Base-by-base conservation (phyloP, 805 yeast species). In the Candida multigemmis region DNA sequence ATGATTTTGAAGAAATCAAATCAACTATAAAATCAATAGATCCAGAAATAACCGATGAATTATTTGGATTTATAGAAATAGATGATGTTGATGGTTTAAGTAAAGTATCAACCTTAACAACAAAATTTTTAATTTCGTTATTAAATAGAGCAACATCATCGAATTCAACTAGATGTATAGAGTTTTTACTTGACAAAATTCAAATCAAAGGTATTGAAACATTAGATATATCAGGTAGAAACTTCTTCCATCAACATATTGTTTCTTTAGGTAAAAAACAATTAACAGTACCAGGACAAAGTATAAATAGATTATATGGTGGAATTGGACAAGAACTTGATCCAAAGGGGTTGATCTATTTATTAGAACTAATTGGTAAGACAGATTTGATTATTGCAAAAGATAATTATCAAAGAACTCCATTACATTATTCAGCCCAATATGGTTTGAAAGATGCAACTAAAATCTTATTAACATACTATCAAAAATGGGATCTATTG, bases 401-500 rank as follows among this genome's bases (percentile, higher is more conserved):
- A 23, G 97, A 87, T 48, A 75, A 71, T 32, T 82, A 84, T 46
- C 65, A 65, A 35, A 68, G 96, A 34, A 81, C 95, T 0, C 94
- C 96, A 0, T 58, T 89, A 30, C 96, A 89, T 54, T 87, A 87
- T 49, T 77, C 94, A 12, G 77, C 91, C 3, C 91, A 84, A 41
- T 85, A 76, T 48, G 96, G 96, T 0, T 60, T 87, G 30, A 72
- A 69, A 31, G 72, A 70, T 27, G 73, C 78, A 19, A 64, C 84
- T 3, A 56, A 57, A 9, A 60, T 74, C 14, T 61, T 87, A 17
- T 56, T 86, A 10, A 62, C 63, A 19, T 68, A 64, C 39, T 47
- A 82, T 32, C 54, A 59, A 31, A 53, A 66, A 22, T 81, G 93
- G 89, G 53, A 60, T 2, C 64, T 74, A 28, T 68, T 74, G 60